A percentile compares a stretch with the other conserved stretches of the same genome.
These are phyloP conservation scores for Umbilicus rupestris DNA, from an alignment of 164 flowering plant genomes.

Conservation along the genomic window DNA sequence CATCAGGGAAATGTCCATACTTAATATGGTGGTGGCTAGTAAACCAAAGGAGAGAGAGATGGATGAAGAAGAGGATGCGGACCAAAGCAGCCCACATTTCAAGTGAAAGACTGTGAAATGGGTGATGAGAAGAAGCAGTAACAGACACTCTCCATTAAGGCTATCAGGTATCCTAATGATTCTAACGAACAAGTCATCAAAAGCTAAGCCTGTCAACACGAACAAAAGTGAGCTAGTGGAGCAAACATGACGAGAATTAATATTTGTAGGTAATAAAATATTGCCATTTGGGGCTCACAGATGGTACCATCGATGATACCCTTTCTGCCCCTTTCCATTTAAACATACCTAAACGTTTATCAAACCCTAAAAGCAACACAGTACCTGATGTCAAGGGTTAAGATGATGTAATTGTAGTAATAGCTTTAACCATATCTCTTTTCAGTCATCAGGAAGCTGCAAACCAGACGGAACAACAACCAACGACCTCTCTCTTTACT, in stretches of 20 bases:
- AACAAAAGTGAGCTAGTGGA: not conserved
- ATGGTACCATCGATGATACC: not conserved
- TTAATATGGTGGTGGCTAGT: constrained; percentile 1
- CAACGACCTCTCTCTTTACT: not conserved
- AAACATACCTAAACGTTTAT: not conserved
- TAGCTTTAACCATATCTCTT: constrained; percentile 1
- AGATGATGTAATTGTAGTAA: not conserved
- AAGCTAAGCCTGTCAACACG: constrained; percentile 4
- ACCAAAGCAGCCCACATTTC: not conserved
- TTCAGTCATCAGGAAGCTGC: not conserved
- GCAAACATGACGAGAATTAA: not conserved
- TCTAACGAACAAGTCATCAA: not conserved
- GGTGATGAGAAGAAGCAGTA: not conserved
- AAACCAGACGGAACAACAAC: constrained; percentile 2
- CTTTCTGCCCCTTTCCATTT: not conserved
- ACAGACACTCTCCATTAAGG: not conserved
- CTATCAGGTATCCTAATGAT: not conserved
- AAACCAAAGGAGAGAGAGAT: not conserved
- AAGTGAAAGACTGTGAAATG: not conserved
- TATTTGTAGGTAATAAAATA: not conserved
- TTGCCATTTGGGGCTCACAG: constrained; percentile 3
- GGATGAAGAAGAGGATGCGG: not conserved
- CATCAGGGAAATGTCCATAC: not conserved
- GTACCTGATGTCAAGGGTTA: not conserved
- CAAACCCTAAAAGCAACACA: not conserved